Evolutionary conservation across 257 asterid genomes (phyloP).

Genomic region (Penstemon eatonii): DNA sequence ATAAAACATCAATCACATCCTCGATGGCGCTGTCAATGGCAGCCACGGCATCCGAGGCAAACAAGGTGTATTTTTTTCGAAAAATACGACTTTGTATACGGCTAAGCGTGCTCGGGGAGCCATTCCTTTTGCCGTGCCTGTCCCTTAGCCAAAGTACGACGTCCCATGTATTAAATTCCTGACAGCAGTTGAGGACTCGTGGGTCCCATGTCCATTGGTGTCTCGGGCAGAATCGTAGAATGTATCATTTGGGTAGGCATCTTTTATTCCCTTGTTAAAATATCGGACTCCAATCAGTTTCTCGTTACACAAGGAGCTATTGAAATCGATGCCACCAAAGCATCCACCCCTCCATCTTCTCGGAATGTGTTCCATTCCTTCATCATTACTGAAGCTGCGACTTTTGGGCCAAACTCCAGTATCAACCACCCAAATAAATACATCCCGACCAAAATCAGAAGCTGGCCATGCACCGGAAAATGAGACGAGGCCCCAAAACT

Average conservation of each 20-base stretch:
- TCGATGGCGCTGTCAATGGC: too few relatives aligned
- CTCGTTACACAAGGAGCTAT: conserved; percentile 42
- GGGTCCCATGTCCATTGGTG: too few relatives aligned
- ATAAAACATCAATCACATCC: too few relatives aligned
- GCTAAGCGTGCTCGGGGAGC: too few relatives aligned
- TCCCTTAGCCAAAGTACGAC: too few relatives aligned
- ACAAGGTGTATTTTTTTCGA: too few relatives aligned
- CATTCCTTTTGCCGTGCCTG: too few relatives aligned
- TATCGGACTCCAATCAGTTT: conserved; percentile 48
- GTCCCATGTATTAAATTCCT: too few relatives aligned
- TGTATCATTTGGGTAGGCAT: conserved; percentile 29
- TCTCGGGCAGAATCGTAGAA: too few relatives aligned
- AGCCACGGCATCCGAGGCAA: too few relatives aligned
- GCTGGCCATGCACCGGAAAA: conserved; percentile 44
- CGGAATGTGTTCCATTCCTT: conserved; percentile 40
- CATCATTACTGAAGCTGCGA: conserved; percentile 40
- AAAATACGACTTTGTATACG: too few relatives aligned
- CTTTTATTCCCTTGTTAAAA: conserved; percentile 43
- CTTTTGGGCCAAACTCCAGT: conserved; percentile 58
- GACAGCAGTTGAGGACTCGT: too few relatives aligned
- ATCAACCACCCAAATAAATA: conserved; percentile 47
- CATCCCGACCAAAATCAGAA: conserved; percentile 43
- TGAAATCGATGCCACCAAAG: conserved; percentile 41
- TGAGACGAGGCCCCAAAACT: conserved; percentile 44
- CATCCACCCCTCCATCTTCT: conserved; percentile 50